Percentiles rank a stretch among this genome's conserved stretches.
Evolutionary conservation across 2,329 filamentous ascomycete species (phyloP).

Genomic region (Colletotrichum sidae): DNA sequence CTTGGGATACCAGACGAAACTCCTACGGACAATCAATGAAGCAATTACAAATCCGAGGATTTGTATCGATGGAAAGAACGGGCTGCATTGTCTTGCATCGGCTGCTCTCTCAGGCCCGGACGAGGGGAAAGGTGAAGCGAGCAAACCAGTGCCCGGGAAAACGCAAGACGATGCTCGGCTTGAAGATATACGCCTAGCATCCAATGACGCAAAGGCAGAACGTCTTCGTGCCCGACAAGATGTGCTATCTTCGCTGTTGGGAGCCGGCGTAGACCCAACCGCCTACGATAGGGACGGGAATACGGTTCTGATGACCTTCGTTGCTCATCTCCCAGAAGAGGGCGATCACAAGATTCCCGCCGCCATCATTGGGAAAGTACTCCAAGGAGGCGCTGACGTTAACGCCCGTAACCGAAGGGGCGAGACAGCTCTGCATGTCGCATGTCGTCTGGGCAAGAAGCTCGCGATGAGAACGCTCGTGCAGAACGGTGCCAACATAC

Average conservation of each 20-base stretch:
- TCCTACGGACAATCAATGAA: background rate
- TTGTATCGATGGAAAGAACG: background rate
- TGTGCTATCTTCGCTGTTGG: background rate
- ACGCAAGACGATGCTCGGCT: background rate
- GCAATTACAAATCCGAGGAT: background rate
- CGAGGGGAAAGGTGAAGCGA: background rate
- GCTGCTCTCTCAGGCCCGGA: background rate
- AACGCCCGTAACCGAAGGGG: slow-evolving; percentile 64
- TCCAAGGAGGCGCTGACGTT: slow-evolving; percentile 41
- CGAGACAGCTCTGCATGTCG: slow-evolving; percentile 66
- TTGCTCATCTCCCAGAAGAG: background rate
- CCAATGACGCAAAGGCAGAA: background rate
- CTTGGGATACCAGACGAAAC: background rate
- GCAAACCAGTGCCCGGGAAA: background rate
- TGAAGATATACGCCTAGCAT: background rate
- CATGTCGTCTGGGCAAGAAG: slow-evolving; percentile 64
- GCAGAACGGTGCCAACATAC: slow-evolving; percentile 58
- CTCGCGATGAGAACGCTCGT: slow-evolving; percentile 60
- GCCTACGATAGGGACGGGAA: background rate
- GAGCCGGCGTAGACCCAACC: background rate
- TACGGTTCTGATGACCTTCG: background rate
- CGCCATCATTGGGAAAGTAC: background rate
- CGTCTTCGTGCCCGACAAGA: background rate
- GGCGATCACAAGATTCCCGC: background rate
- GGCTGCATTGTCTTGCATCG: background rate